Evolutionary conservation across 306 rosid genomes (phyloP), one percentile per base, ranked within the genome.

Genomic region (Trichosanthes truncata): DNA sequence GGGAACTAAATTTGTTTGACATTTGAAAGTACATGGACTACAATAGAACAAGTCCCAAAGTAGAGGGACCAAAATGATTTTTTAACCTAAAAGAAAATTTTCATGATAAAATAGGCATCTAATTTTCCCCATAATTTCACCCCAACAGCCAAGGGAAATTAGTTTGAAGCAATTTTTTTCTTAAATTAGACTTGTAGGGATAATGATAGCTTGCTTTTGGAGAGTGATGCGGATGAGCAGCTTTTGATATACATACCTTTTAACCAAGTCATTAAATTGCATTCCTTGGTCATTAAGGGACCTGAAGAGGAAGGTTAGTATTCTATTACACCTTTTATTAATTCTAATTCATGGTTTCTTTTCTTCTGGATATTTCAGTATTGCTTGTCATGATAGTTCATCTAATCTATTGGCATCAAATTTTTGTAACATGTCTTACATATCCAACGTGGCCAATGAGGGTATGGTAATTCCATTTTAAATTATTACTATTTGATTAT

Each of bases 151-250:
- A 25, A 45, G 57, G 20, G 56, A n/a, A 43, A 69, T 43, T 7
- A 43, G 12, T 7, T 51, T 48, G 61, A 74, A 74, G 15, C 45
- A 26, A 74, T 43, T 29, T 78, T 78, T 33, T 46, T 57, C 38
- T 17, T 78, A 68, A 29, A 84, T 46, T 78, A 93, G 99, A 96
- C 96, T 79, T 95, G 93, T 65, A 90, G 99, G 88, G 97, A 95
- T 68, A 93, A 95, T 80, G 99, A 95, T 46, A 91, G 92, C 77
- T 90, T 95, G 90, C 88, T 84, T 89, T 84, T 95, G 81, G 96
- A 93, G 87, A 95, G 99, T 83, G 99, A 93, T 86, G 97, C 99
- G 0, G 99, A 95, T 81, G 99, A 95, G 85, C 99, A 93, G 84
- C 93, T 95, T 87, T 84, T 95, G 89, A 84, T 95, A 76, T 95